Base-by-base conservation (phyloP, 805 yeast species). In the Pichia phayaonensis region DNA sequence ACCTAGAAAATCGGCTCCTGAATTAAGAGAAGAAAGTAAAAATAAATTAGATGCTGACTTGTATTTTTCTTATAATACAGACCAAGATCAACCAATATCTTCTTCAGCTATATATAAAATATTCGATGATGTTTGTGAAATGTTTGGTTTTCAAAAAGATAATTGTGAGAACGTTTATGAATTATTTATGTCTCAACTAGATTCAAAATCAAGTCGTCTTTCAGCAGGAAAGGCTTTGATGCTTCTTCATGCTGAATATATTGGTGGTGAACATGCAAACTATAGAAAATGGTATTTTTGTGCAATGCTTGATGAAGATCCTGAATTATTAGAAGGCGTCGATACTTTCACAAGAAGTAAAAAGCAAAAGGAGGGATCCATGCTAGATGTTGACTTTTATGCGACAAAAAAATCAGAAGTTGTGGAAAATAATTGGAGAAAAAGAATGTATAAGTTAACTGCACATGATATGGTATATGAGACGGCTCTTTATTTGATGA, bases 201-300 rank as follows among this genome's bases (percentile, higher is more conserved):
- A 92, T 60, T 90, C 97, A 8, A 78, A 97, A 52, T 78, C 96
- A 0, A 80, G 95, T 53, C 77, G 98, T 54, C 79, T 84, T 76
- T 67, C 82, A 2, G 86, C 96, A 4, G 65, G 71, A 36, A 75
- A 70, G 51, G 97, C 97, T 0, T 70, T 92, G 50, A 61, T 81
- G 2, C 79, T 92, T 0, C 68, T 92, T 34, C 98, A 92, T 67
- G 83, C 89, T 1, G 95, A 90, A 54, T 92, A 92, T 66, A 88
- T 92, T 54, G 97, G 97, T 0, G 97, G 98, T 18, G 87, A 83
- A 46, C 73, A 82, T 53, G 79, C 97, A 4, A 92, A 92, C 67
- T 92, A 83, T 67, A 79, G 84, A 61, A 89, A 86, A 66, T 92
- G 98, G 98, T 89, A 82, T 65, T 86, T 90, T 67, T 88, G 95